Base-by-base conservation (phyloP, 441 rosid genomes). In the Hura crepitans region DNA sequence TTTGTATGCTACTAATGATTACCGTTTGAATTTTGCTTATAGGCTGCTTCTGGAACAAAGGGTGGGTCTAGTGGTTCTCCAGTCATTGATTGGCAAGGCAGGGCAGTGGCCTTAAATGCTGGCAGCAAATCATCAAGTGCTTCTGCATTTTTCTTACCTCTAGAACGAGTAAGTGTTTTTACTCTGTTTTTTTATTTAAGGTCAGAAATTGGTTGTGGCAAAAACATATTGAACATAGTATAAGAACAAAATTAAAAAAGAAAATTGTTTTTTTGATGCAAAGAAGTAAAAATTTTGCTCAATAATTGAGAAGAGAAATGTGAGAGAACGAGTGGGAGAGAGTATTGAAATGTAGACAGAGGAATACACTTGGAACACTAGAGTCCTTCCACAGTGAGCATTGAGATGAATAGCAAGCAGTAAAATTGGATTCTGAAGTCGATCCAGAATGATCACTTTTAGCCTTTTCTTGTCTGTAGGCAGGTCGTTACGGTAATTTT, bases 31-130 rank as follows among this genome's bases (percentile, higher is more conserved):
- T 50, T 70, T 42, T 10, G 28, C 9, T 55, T 78, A 50, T 79
- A 96, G 99, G 99, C 99, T 72, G 99, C 97, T 69, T 93, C 97
- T 13, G 99, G 99, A 70, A 93, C 98, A 42, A 93, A 96, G 80
- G 97, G 97, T 78, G 99, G 99, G 51, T 96, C 99, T 62, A 96
- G 99, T 84, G 99, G 99, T 72, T 96, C 99, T 72, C 99, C 98
- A 9, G 97, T 93, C 77, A 90, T 96, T 78, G 94, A 96, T 84
- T 86, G 96, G 89, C 93, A 89, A 87, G 99, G 98, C 66, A 87
- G 92, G 83, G 98, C 96, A 31, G 97, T 96, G 74, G 99, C 98
- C 65, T 83, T 96, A 83, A 96, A 93, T 85, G 99, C 99, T 71
- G 99, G 98, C 69, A 82, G 98, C 95, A 96, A 91, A 85, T 82